These are phyloP conservation scores for Ophiocordyceps robertsii DNA, from an alignment of 2,329 filamentous ascomycete genomes.

Conservation along the genomic window DNA sequence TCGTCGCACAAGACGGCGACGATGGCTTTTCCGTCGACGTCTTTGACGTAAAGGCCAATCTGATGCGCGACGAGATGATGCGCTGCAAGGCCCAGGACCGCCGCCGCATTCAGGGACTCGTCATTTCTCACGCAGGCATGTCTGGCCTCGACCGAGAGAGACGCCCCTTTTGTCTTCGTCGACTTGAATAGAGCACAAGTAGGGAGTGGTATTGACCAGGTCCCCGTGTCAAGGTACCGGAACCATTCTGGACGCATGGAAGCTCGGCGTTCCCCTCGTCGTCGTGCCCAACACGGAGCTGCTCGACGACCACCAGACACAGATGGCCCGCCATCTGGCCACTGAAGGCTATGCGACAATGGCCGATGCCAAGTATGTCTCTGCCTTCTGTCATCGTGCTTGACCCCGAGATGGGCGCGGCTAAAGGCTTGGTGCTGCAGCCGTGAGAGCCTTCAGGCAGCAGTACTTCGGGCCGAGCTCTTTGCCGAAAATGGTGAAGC, in stretches of 20 bases:
- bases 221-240: constrained; percentile 54
- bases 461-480: constrained; percentile 22
- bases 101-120: constrained; percentile 47
- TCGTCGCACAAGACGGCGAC: constrained; percentile 10
- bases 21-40: constrained; percentile 12
- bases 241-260: constrained; percentile 72
- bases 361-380: constrained; percentile 48
- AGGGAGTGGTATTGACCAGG: not conserved
- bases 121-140: constrained; percentile 81
- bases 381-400: too few relatives aligned
- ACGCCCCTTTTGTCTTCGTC: too few relatives aligned
- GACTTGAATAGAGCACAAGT: too few relatives aligned
- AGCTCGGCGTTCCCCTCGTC: constrained; percentile 62
- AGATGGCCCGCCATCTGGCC: constrained; percentile 68
- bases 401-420: not conserved
- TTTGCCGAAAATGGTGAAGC: constrained; percentile 21
- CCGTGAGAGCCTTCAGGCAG: constrained; percentile 18
- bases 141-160: not conserved
- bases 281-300: constrained; percentile 77
- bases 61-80: constrained; percentile 35
- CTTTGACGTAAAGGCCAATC: constrained; percentile 19
- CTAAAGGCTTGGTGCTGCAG: constrained; percentile 6
- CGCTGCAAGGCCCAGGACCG: constrained; percentile 33
- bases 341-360: constrained; percentile 64
- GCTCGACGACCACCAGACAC: constrained; percentile 81